phyloP scores from a whole-genome alignment of 169 alveolate species.

The Cryptosporidium viatorum region DNA sequence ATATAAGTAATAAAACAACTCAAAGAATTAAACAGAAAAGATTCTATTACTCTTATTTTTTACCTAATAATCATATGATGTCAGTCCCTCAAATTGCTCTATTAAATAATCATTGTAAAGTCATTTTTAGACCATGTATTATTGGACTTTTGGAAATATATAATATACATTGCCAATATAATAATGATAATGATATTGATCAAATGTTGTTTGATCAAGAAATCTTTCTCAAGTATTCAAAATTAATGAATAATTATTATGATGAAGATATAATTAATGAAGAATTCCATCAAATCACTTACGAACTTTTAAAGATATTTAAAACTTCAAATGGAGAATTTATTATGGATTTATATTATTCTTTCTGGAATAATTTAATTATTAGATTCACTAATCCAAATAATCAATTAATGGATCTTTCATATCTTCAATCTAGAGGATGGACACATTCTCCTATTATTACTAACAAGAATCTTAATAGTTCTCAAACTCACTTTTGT shows the following conservation, averaged over 20 bases:
- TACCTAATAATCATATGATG: slow-evolving; percentile 33
- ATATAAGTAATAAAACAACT: neutral
- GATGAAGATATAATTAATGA: slow-evolving; percentile 23
- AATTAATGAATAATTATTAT: slow-evolving; percentile 27
- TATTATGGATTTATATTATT: slow-evolving; percentile 37
- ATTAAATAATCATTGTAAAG: slow-evolving; percentile 37
- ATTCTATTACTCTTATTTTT: slow-evolving; percentile 51
- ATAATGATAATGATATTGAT: slow-evolving; percentile 44
- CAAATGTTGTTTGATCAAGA: slow-evolving; percentile 38
- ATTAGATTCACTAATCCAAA: slow-evolving; percentile 14
- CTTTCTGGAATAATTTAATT: slow-evolving; percentile 63
- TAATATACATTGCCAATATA: slow-evolving; percentile 39
- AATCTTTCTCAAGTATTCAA: neutral
- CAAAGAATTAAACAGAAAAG: slow-evolving; percentile 18
- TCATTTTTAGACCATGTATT: slow-evolving; percentile 44
- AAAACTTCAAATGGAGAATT: slow-evolving; percentile 68
- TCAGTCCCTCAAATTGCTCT: slow-evolving; percentile 69
- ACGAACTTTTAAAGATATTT: slow-evolving; percentile 41
- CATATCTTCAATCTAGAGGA: slow-evolving; percentile 69
- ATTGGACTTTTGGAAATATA: slow-evolving; percentile 62
- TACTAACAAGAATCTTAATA: slow-evolving; percentile 7
- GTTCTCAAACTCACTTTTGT: slow-evolving; percentile 8
- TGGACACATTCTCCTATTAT: slow-evolving; percentile 38
- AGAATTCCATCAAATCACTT: slow-evolving; percentile 36
- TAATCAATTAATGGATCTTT: slow-evolving; percentile 24